Evolutionary conservation across 2,329 filamentous ascomycete species (phyloP), one percentile per base, ranked within the genome.

Genomic region (Verticillium nubilum): DNA sequence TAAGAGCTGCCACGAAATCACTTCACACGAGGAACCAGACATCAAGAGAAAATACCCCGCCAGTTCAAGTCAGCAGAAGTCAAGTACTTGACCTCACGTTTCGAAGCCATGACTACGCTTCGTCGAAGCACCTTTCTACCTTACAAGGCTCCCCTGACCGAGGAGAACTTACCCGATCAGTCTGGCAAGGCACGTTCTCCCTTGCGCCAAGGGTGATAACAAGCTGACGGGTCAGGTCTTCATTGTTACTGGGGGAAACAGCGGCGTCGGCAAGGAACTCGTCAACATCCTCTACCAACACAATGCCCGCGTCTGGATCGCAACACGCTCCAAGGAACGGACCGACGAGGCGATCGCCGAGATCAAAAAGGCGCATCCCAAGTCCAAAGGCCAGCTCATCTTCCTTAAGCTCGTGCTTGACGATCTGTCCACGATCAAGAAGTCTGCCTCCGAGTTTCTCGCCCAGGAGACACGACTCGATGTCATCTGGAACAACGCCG

Each of bases 241-340:
- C 56, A 77, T 84, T 57, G 73, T 84, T 12, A 84, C 81, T 2
- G 64, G 64, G 12, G 58, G 59, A 35, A 57, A 53, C 3, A 53
- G 61, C 19, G 64, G 64, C 17, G 70, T 81, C 2, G 80, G 80
- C 7, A 71, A 74, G 52, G 78, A 81, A 61, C 72, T 83, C 6
- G 70, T 68, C 56, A 74, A 74, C 31, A 77, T 83, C 7, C 72
- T 85, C 9, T 85, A 83, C 67, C 65, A 68, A 2, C 73, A 72
- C 17, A 77, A 80, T 56, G 80, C 70, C 28, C 81, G 72, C 3
- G 74, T 84, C 23, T 83, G 82, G 64, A 66, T 83, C 42, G 78
- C 79, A 3, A 75, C 74, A 2, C 78, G 80, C 52, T 60, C 58
- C 27, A 35, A 62, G 33, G 12, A 35, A 7, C 54, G 37, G 6